Conservation (phyloP, 148 eudicot species). For the Salicornia ramosissima region DNA sequence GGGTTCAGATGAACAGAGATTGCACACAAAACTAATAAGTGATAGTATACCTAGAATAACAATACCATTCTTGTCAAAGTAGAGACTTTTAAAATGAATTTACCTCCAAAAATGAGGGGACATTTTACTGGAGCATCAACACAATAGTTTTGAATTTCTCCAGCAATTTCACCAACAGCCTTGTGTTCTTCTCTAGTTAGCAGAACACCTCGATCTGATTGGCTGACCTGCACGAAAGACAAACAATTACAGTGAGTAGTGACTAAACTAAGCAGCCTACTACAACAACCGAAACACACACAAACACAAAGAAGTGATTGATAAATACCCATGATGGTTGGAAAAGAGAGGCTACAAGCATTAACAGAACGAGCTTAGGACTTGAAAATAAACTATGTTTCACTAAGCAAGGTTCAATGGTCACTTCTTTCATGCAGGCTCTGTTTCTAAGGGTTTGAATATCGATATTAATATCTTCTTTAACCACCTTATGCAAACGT, state of each 20-base stretch:
- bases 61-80: neutral
- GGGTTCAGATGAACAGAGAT: neutral
- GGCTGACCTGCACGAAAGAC: slow-evolving; percentile 43
- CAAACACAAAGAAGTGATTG: no score
- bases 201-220: slow-evolving; percentile 78
- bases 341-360: neutral
- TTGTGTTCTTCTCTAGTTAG: slow-evolving; percentile 58
- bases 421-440: neutral
- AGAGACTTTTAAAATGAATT: slow-evolving; percentile 4
- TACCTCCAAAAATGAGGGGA: slow-evolving; percentile 97
- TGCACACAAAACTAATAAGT: neutral
- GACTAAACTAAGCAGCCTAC: neutral
- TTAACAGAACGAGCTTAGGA: neutral
- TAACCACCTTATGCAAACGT: neutral
- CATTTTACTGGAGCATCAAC: slow-evolving; percentile 77
- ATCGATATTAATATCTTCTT: neutral
- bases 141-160: slow-evolving; percentile 59
- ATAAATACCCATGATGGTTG: neutral
- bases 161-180: slow-evolving; percentile 70
- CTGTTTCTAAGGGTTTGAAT: neutral
- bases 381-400: no score
- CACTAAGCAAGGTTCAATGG: no score
- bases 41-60: neutral
- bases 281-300: neutral
- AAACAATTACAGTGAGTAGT: neutral